phyloP scores from a whole-genome alignment of 495 filamentous ascomycete species.

The Tuber borchii region DNA sequence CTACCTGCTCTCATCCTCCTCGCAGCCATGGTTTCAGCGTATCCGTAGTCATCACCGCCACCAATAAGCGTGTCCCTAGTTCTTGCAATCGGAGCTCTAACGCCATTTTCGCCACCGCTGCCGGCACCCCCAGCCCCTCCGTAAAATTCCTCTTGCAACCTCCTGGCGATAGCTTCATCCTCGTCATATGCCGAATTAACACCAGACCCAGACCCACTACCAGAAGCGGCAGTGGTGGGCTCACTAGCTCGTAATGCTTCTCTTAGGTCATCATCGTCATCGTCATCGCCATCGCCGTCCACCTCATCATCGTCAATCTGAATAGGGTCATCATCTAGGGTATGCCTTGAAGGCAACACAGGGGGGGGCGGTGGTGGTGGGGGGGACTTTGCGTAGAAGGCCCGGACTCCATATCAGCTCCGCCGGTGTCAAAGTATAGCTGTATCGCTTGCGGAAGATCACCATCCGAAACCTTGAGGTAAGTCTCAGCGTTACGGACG shows the following conservation, averaged over 20 bases:
- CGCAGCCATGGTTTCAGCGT: constrained; percentile 8
- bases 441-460: constrained; percentile 78
- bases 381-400: constrained; percentile 44
- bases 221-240: constrained; percentile 24
- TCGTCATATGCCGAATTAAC: constrained; percentile 55
- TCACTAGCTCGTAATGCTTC: constrained; percentile 44
- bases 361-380: constrained; percentile 43
- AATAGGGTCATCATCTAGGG: constrained; percentile 4
- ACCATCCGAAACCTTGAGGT: constrained; percentile 73
- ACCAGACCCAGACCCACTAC: constrained; percentile 13
- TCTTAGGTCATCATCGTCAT: constrained; percentile 42
- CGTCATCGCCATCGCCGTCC: constrained; percentile 37
- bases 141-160: constrained; percentile 89
- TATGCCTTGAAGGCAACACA: constrained; percentile 3
- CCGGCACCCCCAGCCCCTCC: constrained; percentile 44
- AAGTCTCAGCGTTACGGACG: constrained; percentile 53
- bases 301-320: constrained; percentile 34
- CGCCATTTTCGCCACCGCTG: constrained; percentile 49
- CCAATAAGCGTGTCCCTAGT: constrained; percentile 84
- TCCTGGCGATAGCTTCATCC: constrained; percentile 86
- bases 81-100: constrained; percentile 84
- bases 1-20: constrained; percentile 28
- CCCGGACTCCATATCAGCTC: constrained; percentile 51
- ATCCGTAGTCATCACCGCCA: constrained; percentile 50
- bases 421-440: constrained; percentile 77